Conservation (phyloP, 345 rosid genomes). For the Eucalyptus sp. region DNA sequence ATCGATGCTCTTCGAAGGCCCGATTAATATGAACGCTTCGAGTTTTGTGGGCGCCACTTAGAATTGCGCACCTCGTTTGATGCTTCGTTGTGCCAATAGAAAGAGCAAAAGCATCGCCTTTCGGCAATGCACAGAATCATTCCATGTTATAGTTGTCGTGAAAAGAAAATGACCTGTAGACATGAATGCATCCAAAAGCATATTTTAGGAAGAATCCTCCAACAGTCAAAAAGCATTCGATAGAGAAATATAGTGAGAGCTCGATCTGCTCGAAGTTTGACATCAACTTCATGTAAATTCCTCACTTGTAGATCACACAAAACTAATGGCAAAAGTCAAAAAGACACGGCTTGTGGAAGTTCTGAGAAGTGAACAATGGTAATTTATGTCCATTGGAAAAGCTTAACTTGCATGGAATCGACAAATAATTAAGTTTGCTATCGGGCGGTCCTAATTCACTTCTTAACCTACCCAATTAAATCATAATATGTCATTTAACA, state of each 20-base stretch:
- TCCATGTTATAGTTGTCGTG: not conserved
- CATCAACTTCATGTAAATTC: not conserved
- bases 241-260: not conserved
- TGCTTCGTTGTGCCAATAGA: not conserved
- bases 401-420: fast-evolving
- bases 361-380: not conserved
- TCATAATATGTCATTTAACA: not conserved
- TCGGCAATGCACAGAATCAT: not conserved
- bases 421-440: not conserved
- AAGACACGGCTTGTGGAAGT: not conserved
- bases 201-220: not conserved
- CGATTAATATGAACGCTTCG: not conserved
- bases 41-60: not conserved
- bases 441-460: not conserved
- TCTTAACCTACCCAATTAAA: not conserved
- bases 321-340: not conserved
- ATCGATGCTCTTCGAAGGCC: not conserved
- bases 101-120: not conserved
- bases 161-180: not conserved
- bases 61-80: not conserved
- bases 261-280: not conserved
- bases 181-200: not conserved
- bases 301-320: not conserved
- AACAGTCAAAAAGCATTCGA: not conserved
- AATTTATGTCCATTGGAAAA: not conserved